A percentile compares a stretch with the other conserved stretches of the same genome.
Evolutionary conservation across 306 rosid genomes (phyloP).

Genomic region (Quillaja saponaria): DNA sequence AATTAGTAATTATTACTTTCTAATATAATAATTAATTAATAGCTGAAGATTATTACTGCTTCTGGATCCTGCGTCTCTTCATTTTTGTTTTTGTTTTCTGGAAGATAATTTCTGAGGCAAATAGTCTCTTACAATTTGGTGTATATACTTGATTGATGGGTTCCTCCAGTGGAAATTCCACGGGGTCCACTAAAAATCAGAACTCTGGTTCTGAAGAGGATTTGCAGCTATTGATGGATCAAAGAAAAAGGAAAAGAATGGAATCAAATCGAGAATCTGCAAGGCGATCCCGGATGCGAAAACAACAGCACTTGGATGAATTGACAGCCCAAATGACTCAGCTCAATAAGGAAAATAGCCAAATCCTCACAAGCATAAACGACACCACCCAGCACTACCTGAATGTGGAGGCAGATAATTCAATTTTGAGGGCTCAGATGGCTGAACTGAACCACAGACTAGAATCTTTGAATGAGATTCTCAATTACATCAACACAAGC

Average conservation of each 20-base stretch:
- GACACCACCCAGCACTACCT: slow-evolving; percentile 47
- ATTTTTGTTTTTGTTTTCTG: not conserved
- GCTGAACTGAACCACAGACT: slow-evolving; percentile 67
- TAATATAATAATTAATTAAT: slow-evolving; percentile 13
- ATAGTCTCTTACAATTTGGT: not conserved
- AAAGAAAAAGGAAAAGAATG: slow-evolving; percentile 75
- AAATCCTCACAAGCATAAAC: slow-evolving; percentile 45
- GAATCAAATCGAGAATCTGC: slow-evolving; percentile 88
- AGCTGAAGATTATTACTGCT: not conserved
- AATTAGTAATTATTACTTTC: too few species aligned
- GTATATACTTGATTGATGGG: slow-evolving; percentile 41
- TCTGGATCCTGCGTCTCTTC: slow-evolving; percentile 25
- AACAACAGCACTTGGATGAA: slow-evolving; percentile 77
- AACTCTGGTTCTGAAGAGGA: slow-evolving; percentile 67
- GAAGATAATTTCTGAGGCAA: slow-evolving; percentile 14
- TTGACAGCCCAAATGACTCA: slow-evolving; percentile 37
- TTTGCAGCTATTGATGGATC: slow-evolving; percentile 54
- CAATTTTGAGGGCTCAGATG: slow-evolving; percentile 64
- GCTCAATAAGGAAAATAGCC: slow-evolving; percentile 51
- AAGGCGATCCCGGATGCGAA: slow-evolving; percentile 68
- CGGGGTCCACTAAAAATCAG: slow-evolving; percentile 40
- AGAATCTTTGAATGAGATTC: slow-evolving; percentile 62
- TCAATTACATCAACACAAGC: slow-evolving; percentile 39
- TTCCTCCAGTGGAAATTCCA: slow-evolving; percentile 67
- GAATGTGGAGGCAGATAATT: slow-evolving; percentile 62